Base-by-base conservation (phyloP, 2,329 filamentous ascomycete genomes). In the Chaetothyriales sp. region DNA sequence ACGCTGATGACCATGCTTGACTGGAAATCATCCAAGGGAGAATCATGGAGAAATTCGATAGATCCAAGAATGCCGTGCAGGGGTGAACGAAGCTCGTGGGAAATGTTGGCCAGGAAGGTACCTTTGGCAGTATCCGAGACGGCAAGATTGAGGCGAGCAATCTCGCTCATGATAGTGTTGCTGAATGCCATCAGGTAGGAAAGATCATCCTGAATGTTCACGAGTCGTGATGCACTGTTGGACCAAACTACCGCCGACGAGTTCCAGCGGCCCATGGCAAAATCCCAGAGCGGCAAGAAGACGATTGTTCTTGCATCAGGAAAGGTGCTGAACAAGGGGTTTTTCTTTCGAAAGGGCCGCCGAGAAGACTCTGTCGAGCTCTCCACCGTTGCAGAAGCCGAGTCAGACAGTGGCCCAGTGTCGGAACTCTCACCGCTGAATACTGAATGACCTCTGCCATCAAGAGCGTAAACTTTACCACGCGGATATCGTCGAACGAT, bases 381-480 rank as follows among this genome's bases (percentile, higher is more conserved):
- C 13, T 53, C 58, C 22, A 45, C 49, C 0, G 48, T 29, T 4
- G 55, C 58, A n/a, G 54, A 55, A 1, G 53, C 52, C 1, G 50
- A 29, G 6, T 57, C 60, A 2, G 60, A 59, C 9, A 60, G 18
- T 9, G 18, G 46, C n/a, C 18, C 46, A n/a, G 19, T 18, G 5
- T 60, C 63, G n/a, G 58, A 58, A 44, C 59, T 64, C 76, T 97
- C 40, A 81, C 89, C 61, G 80, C 85, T 60, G 89, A 92, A 51
- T 89, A 85, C 2, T 70, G 75, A 51, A 74, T 95, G 56, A 80
- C 75, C 53, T 95, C 95, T 66, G 77, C 95, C 25, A 89, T 88
- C 46, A 90, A 86, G 70, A 89, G 89, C 62, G 81, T 79, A 67
- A 82, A 75, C 65, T 47, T 69, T 69, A 0, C 75, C 75, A 7